These are phyloP conservation scores for Garcia nutans DNA, from an alignment of 345 rosid genomes.

Conservation along the genomic window DNA sequence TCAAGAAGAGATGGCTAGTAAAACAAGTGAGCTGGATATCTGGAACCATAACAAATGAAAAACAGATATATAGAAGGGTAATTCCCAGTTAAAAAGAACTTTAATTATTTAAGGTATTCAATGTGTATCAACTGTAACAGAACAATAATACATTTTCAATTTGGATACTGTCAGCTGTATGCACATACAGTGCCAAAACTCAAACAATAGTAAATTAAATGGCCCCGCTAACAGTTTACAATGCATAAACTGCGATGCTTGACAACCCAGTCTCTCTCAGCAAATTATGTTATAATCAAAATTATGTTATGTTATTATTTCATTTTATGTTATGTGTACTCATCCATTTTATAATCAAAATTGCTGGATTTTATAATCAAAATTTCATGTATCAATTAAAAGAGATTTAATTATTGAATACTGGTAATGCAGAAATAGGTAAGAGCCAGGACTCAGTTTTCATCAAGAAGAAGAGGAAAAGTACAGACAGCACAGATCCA, in stretches of 20 bases:
- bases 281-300: too few species aligned
- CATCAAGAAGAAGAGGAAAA: too few species aligned
- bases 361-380: too few species aligned
- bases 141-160: conserved; percentile 59
- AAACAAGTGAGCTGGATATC: conserved; percentile 12
- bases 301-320: too few species aligned
- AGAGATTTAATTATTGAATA: too few species aligned
- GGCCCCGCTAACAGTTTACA: conserved; percentile 48
- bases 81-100: conserved; percentile 31
- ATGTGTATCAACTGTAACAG: conserved; percentile 61
- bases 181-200: conserved; percentile 48
- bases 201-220: conserved; percentile 35
- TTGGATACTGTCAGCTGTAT: conserved; percentile 45
- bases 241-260: conserved; percentile 45
- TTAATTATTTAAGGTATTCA: conserved; percentile 44
- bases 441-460: too few species aligned
- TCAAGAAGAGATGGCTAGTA: neutral
- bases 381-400: too few species aligned
- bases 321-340: too few species aligned
- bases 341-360: too few species aligned
- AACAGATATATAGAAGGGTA: conserved; percentile 27
- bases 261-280: conserved; percentile 52
- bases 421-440: too few species aligned
- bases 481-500: too few species aligned
- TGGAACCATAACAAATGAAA: conserved; percentile 19